phyloP scores from a whole-genome alignment of 371 early-diverging fungal species.

The Mucor piriformis region DNA sequence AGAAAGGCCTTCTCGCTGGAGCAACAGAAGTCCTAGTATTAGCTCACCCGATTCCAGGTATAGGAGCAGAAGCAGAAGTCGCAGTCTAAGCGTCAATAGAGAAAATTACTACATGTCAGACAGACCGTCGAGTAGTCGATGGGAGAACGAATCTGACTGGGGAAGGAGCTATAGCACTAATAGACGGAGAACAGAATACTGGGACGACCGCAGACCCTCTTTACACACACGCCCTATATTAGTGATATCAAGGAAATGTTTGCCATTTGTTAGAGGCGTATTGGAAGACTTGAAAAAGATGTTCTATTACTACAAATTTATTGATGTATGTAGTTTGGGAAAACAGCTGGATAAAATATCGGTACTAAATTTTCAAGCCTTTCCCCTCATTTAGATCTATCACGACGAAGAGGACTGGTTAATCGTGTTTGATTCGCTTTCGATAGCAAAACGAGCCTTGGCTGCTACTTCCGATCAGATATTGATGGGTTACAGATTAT shows the following conservation, averaged over 20 bases:
- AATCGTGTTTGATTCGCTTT: conserved; percentile 57
- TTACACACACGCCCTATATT: conserved; percentile 40
- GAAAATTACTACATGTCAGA: conserved; percentile 15
- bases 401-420: conserved; percentile 64
- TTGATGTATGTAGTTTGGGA: conserved; percentile 32
- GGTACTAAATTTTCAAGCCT: neutral
- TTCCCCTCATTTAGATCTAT: conserved; percentile 36
- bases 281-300: conserved; percentile 49
- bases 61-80: conserved; percentile 34
- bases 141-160: conserved; percentile 12
- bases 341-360: neutral
- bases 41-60: conserved; percentile 39
- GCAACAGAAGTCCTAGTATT: conserved; percentile 43
- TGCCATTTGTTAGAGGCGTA: conserved; percentile 57
- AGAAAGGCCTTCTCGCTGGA: conserved; percentile 33
- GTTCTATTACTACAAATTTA: conserved; percentile 40
- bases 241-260: conserved; percentile 54
- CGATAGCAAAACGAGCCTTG: conserved; percentile 54
- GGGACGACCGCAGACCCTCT: conserved; percentile 16
- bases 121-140: conserved; percentile 9
- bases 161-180: conserved; percentile 6
- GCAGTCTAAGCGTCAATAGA: conserved; percentile 35
- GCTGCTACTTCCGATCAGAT: conserved; percentile 46
- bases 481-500: conserved; percentile 50
- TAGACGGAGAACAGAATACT: conserved; percentile 28